Percentiles rank a stretch among this genome's conserved stretches.
Conservation (phyloP, 805 yeast genomes). For the Myxozyma geophila region DNA sequence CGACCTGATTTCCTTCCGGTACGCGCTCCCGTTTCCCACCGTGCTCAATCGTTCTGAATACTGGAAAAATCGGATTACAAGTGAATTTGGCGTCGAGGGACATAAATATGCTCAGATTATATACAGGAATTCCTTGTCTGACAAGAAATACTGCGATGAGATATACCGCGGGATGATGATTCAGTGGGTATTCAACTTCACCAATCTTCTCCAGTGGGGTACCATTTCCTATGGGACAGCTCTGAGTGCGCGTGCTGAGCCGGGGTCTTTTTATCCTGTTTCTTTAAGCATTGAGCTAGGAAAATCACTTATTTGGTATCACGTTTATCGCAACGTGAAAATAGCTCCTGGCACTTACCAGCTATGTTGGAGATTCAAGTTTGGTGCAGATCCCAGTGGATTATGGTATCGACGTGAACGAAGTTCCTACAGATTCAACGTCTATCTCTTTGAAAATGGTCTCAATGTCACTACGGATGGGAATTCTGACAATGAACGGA, state of each 20-base stretch:
- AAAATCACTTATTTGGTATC: not conserved
- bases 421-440: not conserved
- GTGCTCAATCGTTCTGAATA: not conserved
- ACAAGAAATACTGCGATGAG: not conserved
- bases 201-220: not conserved
- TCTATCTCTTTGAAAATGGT: not conserved
- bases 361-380: not conserved
- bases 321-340: not conserved
- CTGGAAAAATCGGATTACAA: not conserved
- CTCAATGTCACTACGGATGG: not conserved
- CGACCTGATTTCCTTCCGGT: not conserved
- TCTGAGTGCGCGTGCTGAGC: not conserved
- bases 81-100: not conserved
- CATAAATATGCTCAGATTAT: not conserved
- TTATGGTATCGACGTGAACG: constrained; percentile 4
- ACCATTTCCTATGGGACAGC: not conserved
- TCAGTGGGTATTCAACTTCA: not conserved
- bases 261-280: not conserved
- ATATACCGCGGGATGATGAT: not conserved
- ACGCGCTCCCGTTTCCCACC: not conserved
- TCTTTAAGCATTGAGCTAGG: not conserved
- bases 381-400: not conserved
- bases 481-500: not conserved
- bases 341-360: not conserved
- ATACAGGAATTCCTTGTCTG: not conserved